phyloP scores from a whole-genome alignment of 176 grass and related monocot species.

The Carex pumila region DNA sequence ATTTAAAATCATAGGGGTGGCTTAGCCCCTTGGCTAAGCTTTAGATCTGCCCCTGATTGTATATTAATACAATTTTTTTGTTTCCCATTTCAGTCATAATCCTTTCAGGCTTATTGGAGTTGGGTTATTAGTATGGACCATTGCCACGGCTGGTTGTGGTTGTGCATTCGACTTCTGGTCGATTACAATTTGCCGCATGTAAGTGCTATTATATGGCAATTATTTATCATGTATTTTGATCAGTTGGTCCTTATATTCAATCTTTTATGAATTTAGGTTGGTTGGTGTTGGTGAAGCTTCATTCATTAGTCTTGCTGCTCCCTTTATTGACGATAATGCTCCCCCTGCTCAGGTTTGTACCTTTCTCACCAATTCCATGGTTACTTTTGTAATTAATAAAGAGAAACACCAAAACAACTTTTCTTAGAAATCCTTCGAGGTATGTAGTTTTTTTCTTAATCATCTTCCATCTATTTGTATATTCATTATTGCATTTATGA shows the following conservation, averaged over 20 bases:
- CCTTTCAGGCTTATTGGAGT: constrained; percentile 98
- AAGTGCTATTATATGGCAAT: constrained; percentile 16
- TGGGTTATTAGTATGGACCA: constrained; percentile 87
- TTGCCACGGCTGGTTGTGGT: constrained; percentile 94
- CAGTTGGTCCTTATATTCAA: neutral
- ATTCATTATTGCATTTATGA: neutral
- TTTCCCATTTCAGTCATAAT: constrained; percentile 58
- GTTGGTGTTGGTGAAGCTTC: constrained; percentile 99
- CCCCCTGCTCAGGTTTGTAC: constrained; percentile 66
- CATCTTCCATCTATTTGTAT: neutral
- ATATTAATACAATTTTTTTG: constrained; percentile 1
- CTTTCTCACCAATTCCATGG: neutral
- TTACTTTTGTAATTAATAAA: neutral
- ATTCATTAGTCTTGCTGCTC: constrained; percentile 98
- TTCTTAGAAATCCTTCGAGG: neutral
- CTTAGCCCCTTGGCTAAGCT: no score
- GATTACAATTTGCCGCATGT: constrained; percentile 96
- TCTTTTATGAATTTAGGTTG: constrained; percentile 58
- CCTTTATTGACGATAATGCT: constrained; percentile 98
- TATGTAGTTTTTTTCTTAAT: neutral
- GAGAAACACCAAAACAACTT: neutral
- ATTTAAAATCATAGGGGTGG: no score
- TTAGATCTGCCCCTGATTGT: no score
- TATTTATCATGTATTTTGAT: constrained; percentile 10
- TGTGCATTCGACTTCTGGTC: constrained; percentile 95